These are phyloP conservation scores for Amanita jacksonii DNA, from an alignment of 768 basidiomycete species.

Conservation along the genomic window DNA sequence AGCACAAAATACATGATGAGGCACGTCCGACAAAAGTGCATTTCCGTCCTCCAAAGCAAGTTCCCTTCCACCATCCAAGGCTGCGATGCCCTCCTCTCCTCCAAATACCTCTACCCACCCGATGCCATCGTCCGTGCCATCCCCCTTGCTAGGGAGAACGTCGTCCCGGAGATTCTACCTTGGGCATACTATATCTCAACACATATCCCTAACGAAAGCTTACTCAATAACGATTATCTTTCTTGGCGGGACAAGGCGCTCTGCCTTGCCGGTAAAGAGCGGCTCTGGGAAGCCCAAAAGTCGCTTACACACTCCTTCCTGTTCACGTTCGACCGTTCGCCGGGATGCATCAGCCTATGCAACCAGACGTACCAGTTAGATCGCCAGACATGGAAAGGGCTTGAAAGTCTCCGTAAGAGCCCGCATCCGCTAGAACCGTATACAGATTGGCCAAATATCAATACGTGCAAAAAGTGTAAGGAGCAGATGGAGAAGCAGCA, in stretches of 20 bases:
- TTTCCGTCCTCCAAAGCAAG: conserved; percentile 28
- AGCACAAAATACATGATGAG: conserved; percentile 35
- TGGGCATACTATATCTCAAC: conserved; percentile 39
- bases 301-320: conserved; percentile 26
- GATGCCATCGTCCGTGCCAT: conserved; percentile 31
- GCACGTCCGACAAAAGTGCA: conserved; percentile 27
- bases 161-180: conserved; percentile 31
- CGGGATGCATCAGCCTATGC: conserved; percentile 21
- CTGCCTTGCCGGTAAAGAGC: conserved; percentile 30
- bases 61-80: conserved; percentile 32
- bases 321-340: conserved; percentile 25
- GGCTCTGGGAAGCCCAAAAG: conserved; percentile 31
- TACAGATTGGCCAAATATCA: conserved; percentile 22
- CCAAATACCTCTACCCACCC: conserved; percentile 26
- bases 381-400: conserved; percentile 19
- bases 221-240: conserved; percentile 25
- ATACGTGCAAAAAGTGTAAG: conserved; percentile 25
- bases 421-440: conserved; percentile 32
- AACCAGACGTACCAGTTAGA: conserved; percentile 17
- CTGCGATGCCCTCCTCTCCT: conserved; percentile 28
- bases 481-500: conserved; percentile 22
- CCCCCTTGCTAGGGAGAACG: conserved; percentile 29
- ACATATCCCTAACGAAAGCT: conserved; percentile 25
- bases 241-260: conserved; percentile 34
- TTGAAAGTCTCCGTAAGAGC: conserved; percentile 23